Evolutionary conservation across 2,329 filamentous ascomycete species (phyloP).

Genomic region (Lecanosticta acicola): DNA sequence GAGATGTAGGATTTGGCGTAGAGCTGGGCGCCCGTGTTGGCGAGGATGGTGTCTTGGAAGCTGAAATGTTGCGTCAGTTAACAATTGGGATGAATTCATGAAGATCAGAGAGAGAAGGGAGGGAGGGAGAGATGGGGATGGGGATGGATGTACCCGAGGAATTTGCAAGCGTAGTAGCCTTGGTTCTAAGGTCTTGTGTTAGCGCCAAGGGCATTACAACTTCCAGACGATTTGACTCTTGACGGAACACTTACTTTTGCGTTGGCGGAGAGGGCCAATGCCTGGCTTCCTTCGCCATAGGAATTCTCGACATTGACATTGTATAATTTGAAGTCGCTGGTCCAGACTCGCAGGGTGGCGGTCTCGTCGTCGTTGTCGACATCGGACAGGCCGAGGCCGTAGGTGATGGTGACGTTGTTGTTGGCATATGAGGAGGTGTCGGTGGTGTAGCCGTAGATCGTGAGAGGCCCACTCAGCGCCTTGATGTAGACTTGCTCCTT

Average conservation of each 20-base stretch:
- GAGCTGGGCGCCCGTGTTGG: slow-evolving; percentile 49
- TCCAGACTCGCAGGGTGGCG: slow-evolving; percentile 45
- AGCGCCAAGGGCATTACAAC: no score
- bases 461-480: slow-evolving; percentile 44
- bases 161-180: slow-evolving; percentile 53
- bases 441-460: slow-evolving; percentile 55
- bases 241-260: slow-evolving; percentile 33
- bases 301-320: slow-evolving; percentile 56
- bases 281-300: slow-evolving; percentile 46
- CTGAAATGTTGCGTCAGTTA: no score
- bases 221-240: no score
- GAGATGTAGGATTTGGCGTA: slow-evolving; percentile 54
- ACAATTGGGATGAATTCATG: no score
- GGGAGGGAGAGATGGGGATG: no score
- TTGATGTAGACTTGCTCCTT: slow-evolving; percentile 55
- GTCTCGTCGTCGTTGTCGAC: slow-evolving; percentile 51
- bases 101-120: not conserved
- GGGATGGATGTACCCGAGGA: slow-evolving; percentile 43
- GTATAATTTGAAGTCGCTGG: slow-evolving; percentile 54
- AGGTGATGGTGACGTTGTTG: slow-evolving; percentile 55
- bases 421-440: slow-evolving; percentile 47
- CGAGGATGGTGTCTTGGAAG: slow-evolving; percentile 50
- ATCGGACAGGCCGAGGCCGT: slow-evolving; percentile 43
- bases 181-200: slow-evolving; percentile 36
- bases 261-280: slow-evolving; percentile 50